Conservation (phyloP, 768 basidiomycete species). For the Bullera alba region DNA sequence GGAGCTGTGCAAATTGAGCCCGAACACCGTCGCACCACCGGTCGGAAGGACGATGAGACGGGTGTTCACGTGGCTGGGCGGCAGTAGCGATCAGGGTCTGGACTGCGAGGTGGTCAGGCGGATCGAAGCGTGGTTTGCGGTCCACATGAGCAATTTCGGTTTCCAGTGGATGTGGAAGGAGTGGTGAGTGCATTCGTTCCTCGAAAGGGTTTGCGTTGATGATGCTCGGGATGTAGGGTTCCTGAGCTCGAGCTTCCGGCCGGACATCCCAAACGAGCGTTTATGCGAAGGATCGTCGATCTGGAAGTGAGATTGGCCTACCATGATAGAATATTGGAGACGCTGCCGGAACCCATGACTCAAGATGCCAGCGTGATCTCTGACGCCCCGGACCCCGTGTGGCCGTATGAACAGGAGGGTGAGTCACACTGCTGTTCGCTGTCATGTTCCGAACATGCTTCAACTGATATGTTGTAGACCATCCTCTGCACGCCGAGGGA, state of each 20-base stretch:
- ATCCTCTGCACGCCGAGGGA: conserved; percentile 72
- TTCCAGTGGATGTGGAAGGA: conserved; percentile 99
- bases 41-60: conserved; percentile 92
- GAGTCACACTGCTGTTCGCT: conserved; percentile 3
- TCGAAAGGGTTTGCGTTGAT: background rate
- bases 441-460: background rate
- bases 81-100: conserved; percentile 62
- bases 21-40: conserved; percentile 84
- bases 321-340: conserved; percentile 83
- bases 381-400: conserved; percentile 57
- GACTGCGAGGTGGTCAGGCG: conserved; percentile 75
- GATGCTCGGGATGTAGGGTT: conserved; percentile 62
- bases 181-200: conserved; percentile 58
- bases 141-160: conserved; percentile 95
- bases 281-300: conserved; percentile 79
- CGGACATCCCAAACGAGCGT: conserved; percentile 78
- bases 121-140: conserved; percentile 89
- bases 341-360: conserved; percentile 67
- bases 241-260: conserved; percentile 67
- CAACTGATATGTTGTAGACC: conserved; percentile 51
- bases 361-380: conserved; percentile 73
- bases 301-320: conserved; percentile 87
- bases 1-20: conserved; percentile 90
- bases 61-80: conserved; percentile 65
- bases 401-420: conserved; percentile 38